Evolutionary conservation across 2,329 filamentous ascomycete genomes (phyloP), one percentile per base, ranked within the genome.

Genomic region (Cytospora schulzeri): DNA sequence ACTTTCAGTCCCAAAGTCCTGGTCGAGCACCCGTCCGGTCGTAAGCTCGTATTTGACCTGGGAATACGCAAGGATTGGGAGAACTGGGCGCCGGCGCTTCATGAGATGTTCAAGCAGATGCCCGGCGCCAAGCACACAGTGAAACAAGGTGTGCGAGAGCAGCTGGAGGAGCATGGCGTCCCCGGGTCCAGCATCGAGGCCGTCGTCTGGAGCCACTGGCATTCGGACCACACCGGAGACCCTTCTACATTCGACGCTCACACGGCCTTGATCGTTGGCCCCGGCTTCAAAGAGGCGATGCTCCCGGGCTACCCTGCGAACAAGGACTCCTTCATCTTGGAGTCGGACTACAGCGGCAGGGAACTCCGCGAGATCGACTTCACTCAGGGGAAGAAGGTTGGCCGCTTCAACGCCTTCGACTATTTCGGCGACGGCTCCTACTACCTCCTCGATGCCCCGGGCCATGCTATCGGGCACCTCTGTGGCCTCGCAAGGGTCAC

Each of bases 61-160:
- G 75, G 76, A 11, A 62, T 74, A 3, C 70, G 75, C 1, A 81
- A 81, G 67, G 80, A 85, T 68, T 78, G 71, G 67, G 68, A 79
- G 22, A 78, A 78, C 17, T 69, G 79, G 12, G 70, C 78, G 0
- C 64, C 60, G 15, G 24, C 14, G 5, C 12, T 35, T 11, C n/a
- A 0, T 9, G 26, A n/a, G 19, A 22, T 53, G 22, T n/a, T 41
- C 24, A 73, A 73, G 0, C 48, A 26, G 3, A 69, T 74, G 24
- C 63, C 64, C 19, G 69, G 74, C 1, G 70, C 68, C 17, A 69
- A 78, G 57, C 73, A 74, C 38, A 63, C 71, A 2, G 78, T 81
- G 8, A 69, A 78, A 29, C 77, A 82, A 65, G 77, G 79, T 61
- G 76, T 81, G 0, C 69, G 75, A 8, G 75, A 78, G 15, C 75